Conservation (phyloP, 2,329 filamentous ascomycete genomes). For the Lasiodiplodia theobromae region DNA sequence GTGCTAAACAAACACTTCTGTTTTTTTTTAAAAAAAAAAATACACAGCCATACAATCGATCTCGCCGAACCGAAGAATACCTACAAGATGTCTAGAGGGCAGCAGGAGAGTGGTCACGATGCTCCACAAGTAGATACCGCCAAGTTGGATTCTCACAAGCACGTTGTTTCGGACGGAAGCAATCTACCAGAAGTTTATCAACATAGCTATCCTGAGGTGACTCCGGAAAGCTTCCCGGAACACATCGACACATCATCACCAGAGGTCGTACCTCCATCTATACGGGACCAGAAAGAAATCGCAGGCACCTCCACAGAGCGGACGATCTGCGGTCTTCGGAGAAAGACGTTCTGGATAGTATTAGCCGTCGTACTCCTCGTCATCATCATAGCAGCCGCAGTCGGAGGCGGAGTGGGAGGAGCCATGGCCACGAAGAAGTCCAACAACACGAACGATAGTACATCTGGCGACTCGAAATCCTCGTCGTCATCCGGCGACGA, state of each 20-base stretch:
- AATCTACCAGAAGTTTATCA: background rate
- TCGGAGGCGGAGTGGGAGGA: constrained; percentile 9
- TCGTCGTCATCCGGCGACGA: background rate
- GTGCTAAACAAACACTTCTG: too few relatives aligned
- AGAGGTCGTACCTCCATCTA: background rate
- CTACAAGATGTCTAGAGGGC: background rate
- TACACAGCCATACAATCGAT: too few relatives aligned
- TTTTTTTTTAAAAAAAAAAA: too few relatives aligned
- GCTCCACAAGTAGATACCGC: background rate
- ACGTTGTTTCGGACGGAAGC: background rate
- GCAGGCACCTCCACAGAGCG: background rate
- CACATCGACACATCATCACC: background rate
- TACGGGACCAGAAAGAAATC: background rate
- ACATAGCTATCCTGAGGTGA: background rate
- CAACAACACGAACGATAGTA: background rate
- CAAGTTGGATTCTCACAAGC: background rate
- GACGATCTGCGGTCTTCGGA: constrained; percentile 5
- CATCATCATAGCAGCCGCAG: background rate
- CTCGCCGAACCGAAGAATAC: too few relatives aligned
- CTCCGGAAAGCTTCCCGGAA: background rate
- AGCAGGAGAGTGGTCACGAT: background rate
- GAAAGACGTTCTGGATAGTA: constrained; percentile 4
- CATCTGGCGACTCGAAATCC: background rate
- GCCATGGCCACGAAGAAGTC: constrained; percentile 1
- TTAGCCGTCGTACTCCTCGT: background rate